Evolutionary conservation across 768 basidiomycete species (phyloP).

Genomic region (Leccinum arenicola): DNA sequence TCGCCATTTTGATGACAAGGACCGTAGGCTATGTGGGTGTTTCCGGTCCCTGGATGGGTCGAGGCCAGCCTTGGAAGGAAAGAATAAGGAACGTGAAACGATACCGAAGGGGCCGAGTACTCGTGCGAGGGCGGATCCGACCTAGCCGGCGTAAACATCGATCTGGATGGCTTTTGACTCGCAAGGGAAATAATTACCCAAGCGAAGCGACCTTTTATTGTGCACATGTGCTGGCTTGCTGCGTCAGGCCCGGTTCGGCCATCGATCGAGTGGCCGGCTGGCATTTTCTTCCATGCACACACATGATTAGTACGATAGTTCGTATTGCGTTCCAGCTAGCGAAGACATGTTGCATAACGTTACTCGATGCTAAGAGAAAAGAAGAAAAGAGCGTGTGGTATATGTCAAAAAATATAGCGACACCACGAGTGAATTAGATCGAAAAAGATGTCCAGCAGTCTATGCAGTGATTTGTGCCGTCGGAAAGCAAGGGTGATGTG

Average conservation of each 20-base stretch:
- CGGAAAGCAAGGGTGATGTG: slow-evolving; percentile 22
- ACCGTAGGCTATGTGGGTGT: neutral
- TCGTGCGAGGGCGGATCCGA: neutral
- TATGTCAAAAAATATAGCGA: slow-evolving; percentile 35
- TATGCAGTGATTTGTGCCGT: slow-evolving; percentile 26
- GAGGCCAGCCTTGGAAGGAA: neutral
- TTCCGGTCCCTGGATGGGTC: neutral
- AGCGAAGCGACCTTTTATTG: neutral
- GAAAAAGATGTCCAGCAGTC: neutral
- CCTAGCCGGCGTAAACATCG: neutral
- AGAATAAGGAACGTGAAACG: neutral
- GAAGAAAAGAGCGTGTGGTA: slow-evolving; percentile 23
- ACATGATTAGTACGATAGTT: neutral
- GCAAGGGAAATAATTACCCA: neutral
- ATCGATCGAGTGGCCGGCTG: neutral
- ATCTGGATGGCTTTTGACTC: neutral
- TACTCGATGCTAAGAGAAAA: neutral
- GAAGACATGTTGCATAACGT: neutral
- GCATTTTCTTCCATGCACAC: neutral
- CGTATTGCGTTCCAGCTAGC: neutral
- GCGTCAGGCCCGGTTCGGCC: neutral
- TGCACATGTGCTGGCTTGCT: neutral
- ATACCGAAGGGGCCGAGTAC: neutral
- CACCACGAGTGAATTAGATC: slow-evolving; percentile 23
- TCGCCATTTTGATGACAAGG: neutral